Evolutionary conservation across 1,284 basidiomycete genomes (phyloP), one percentile per base, ranked within the genome.

Genomic region (Rhizoctonia solani): DNA sequence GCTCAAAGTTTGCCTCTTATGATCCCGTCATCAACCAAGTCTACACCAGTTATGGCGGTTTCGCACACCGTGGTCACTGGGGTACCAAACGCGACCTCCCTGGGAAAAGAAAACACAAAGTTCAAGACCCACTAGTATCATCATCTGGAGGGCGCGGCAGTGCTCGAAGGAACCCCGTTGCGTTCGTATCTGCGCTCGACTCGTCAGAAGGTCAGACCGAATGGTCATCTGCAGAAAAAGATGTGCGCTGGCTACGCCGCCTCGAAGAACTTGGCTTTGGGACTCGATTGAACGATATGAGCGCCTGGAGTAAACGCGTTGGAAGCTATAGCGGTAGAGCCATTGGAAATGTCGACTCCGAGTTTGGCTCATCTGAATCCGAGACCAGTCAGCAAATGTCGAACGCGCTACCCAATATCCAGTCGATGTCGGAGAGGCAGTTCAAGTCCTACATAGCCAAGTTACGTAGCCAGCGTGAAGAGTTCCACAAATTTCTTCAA

Each of bases 81-180:
- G 90, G 90, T 39, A 78, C 92, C 68, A 92, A 92, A 76, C 85
- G 90, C 0, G 86, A 89, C 37, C 82, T 92, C 23, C 79, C 87
- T 5, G 54, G 59, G 5, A 65, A 65, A 44, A 41, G 61, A 19
- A 65, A 65, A 30, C 61, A 65, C 49, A 53, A 53, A 54, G 49
- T 65, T 34, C 39, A 41, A 16, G 61, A 65, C 14, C 61, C 61
- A 42, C 49, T 65, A 19, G 37, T 65, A 14, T 65, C 61, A 14
- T 52, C 32, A n/a, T 65, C 61, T 42, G 61, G 61, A 1, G 37
- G 61, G 11, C 47, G 61, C 8, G 61, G 61, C 30, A 50, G 47
- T n/a, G 76, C 88, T 65, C 83, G 85, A 54, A 72, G 83, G 54
- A 82, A 85, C 70, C 83, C 84, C 5, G 83, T 81, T 72, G 83